A percentile compares a stretch with the other conserved stretches of the same genome.
These are phyloP conservation scores for Irpex sp. DNA, from an alignment of 1,284 basidiomycete species.

Conservation along the genomic window DNA sequence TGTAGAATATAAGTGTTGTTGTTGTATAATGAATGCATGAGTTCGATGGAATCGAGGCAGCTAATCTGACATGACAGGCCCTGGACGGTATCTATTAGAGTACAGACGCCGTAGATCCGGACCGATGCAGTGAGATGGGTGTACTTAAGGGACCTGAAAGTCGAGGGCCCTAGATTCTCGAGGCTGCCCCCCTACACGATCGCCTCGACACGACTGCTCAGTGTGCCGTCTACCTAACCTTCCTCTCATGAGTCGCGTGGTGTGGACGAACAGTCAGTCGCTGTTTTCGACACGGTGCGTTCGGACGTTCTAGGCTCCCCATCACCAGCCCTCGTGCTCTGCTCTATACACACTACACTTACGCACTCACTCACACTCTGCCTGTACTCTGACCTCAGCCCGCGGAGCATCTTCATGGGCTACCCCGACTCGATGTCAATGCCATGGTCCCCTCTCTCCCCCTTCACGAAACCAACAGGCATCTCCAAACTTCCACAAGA, in stretches of 20 bases:
- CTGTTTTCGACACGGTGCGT: too few species aligned
- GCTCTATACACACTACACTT: background rate
- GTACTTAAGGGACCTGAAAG: background rate
- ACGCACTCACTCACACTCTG: background rate
- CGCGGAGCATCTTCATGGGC: background rate
- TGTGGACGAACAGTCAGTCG: too few species aligned
- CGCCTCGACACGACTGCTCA: too few species aligned
- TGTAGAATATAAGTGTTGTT: background rate
- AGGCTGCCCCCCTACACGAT: background rate
- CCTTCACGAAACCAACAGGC: background rate
- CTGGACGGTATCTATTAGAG: background rate
- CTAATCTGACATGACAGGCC: background rate
- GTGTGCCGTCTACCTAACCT: too few species aligned
- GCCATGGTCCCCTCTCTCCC: too few species aligned
- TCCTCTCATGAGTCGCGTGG: too few species aligned
- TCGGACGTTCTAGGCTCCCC: too few species aligned
- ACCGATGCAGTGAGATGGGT: background rate
- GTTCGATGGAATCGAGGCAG: background rate
- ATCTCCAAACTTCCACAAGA: conserved; percentile 13
- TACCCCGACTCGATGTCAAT: background rate
- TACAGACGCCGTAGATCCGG: background rate
- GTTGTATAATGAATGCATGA: background rate
- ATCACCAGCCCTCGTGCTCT: too few species aligned
- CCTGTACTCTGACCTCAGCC: background rate
- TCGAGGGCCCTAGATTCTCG: background rate